These are phyloP conservation scores for Linum lewisii DNA, from an alignment of 345 rosid species.

Conservation along the genomic window DNA sequence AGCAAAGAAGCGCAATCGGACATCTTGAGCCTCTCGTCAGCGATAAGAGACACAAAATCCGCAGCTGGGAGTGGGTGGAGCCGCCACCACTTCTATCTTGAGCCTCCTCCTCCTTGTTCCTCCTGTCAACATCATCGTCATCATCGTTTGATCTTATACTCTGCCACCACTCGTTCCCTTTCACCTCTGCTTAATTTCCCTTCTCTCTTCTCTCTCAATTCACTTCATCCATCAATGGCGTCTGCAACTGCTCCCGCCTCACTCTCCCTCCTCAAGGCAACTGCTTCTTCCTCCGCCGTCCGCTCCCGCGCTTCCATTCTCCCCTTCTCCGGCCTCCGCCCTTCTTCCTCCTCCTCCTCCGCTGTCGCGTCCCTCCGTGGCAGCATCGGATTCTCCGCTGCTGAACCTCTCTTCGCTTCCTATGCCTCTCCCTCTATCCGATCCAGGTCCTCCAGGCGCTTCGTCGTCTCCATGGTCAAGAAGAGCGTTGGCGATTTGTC, in stretches of 20 bases:
- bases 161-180: constrained; percentile 30
- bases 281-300: neutral
- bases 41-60: constrained; percentile 39
- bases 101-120: constrained; percentile 7
- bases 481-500: constrained; percentile 83
- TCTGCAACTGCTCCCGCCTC: neutral
- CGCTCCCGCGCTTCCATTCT: neutral
- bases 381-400: neutral
- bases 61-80: neutral
- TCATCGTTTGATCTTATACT: constrained; percentile 13
- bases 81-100: no score
- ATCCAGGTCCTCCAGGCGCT: neutral
- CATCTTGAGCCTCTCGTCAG: constrained; percentile 46
- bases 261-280: constrained; percentile 5
- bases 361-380: neutral
- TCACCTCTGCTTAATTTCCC: neutral
- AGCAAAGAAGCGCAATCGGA: constrained; percentile 20
- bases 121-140: constrained; percentile 20
- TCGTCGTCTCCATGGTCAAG: constrained; percentile 44
- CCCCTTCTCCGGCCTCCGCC: neutral
- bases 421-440: neutral
- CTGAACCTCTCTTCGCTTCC: neutral
- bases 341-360: neutral
- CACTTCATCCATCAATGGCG: neutral
- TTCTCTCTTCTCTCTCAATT: neutral